Evolutionary conservation across 225 moss, liverwort and hornwort genomes (phyloP), one percentile per base, ranked within the genome.

Genomic region (Pseudisothecium myosuroides): DNA sequence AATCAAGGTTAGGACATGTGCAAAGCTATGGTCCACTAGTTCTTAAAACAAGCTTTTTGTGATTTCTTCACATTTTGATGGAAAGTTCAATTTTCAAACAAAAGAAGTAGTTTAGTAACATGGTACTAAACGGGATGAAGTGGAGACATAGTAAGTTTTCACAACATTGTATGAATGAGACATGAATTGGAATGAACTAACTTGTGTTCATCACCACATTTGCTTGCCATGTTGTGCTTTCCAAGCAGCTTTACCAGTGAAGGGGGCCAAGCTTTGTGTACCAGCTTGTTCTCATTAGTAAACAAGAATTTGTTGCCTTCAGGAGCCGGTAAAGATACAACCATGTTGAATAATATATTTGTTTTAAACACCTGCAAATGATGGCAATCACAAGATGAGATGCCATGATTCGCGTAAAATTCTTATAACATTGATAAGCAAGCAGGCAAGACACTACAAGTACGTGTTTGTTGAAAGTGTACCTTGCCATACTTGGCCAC

Each of bases 301-400:
- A 93, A 92, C 49, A 94, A 34, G 73, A 94, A 92, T 62, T 94
- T 93, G 83, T 88, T 90, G 76, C 93, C 90, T 58, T 87, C 88
- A 6, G 69, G 36, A 47, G 58, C 14, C 5, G 85, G 85, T 60
- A 85, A 45, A 2, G 73, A 85, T 39, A 85, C 85, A 43, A 37
- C 20, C 60, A 24, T 58, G 11, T 73, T 85, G 24, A 73, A 36
- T 2, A 85, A 14, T 2, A 85, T 18, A 11, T 85, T 56, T 9
- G 85, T 59, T 73, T 73, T 85, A 17, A 85, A 85, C 34, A 85
- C 73, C 73, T 85, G 36, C 73, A 43, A 31, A 79, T 29, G 31
- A 61, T 19, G 80, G 60, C 28, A 59, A 60, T 61, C 3, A 61
- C 1, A 56, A 0, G 4, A n/a, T 59, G 81, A 61, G 41, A 81